Percentiles rank a stretch among this genome's conserved stretches.
phyloP scores from a whole-genome alignment of 116 monocot genomes.

The Trichopus zeylanicus region DNA sequence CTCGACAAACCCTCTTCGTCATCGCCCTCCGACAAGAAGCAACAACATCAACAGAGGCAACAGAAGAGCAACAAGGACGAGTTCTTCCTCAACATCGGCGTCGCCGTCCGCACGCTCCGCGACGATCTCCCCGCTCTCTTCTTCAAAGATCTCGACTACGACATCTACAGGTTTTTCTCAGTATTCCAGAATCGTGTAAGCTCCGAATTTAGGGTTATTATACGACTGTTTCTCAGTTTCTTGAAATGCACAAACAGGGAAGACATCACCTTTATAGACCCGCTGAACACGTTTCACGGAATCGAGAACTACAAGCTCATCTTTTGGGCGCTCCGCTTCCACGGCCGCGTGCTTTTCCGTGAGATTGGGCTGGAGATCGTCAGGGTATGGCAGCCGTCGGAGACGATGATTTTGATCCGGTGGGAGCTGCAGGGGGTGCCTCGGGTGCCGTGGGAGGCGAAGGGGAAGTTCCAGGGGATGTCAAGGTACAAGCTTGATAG shows the following conservation, averaged over 20 bases:
- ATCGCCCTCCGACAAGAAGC: constrained; percentile 16
- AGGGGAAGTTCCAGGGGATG: constrained; percentile 71
- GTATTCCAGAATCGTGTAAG: background rate
- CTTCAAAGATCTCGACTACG: constrained; percentile 68
- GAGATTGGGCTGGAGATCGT: constrained; percentile 68
- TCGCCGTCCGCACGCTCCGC: constrained; percentile 80
- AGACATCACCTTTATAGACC: constrained; percentile 76
- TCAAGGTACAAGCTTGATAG: constrained; percentile 80
- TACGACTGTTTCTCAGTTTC: background rate
- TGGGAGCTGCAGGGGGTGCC: constrained; percentile 83
- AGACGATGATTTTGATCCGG: constrained; percentile 58
- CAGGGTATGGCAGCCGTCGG: constrained; percentile 87
- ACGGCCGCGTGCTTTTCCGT: constrained; percentile 68
- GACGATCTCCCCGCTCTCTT: constrained; percentile 78
- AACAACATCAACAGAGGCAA: constrained; percentile 1
- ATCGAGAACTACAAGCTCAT: constrained; percentile 76
- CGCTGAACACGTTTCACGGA: constrained; percentile 69
- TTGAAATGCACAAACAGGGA: constrained; percentile 30
- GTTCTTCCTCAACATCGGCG: constrained; percentile 85
- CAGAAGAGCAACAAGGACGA: constrained; percentile 34
- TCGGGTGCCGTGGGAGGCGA: constrained; percentile 83
- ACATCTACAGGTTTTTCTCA: constrained; percentile 62
- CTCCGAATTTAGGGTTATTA: too few species aligned
- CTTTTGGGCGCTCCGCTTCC: constrained; percentile 87
- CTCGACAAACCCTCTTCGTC: constrained; percentile 5